Evolutionary conservation across 192 early-diverging fungal species (phyloP).

Genomic region (Phycomyces blakesleeanus): DNA sequence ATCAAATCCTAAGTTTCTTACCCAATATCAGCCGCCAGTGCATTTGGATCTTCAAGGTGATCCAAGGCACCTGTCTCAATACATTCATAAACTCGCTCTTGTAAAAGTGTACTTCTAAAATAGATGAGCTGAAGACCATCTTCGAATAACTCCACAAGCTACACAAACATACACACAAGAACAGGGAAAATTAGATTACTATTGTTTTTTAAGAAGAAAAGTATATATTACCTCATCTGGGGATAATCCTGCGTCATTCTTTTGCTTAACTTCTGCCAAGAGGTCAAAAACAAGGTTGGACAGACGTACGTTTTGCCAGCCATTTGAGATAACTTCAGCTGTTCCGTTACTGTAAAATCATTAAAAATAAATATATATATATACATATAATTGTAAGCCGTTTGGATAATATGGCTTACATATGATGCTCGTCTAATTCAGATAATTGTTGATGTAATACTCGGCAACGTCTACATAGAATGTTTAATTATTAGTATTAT

Average conservation of each 20-base stretch:
- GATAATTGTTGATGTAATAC: conserved; percentile 19
- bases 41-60: not conserved
- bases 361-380: no score
- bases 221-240: conserved; percentile 39
- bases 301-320: conserved; percentile 21
- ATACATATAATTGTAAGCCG: no score
- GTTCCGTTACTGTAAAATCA: not conserved
- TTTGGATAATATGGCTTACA: no score
- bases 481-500: not conserved
- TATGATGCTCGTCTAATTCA: conserved; percentile 5
- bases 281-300: conserved; percentile 27
- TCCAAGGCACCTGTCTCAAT: conserved; percentile 3
- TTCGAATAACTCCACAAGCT: conserved; percentile 47
- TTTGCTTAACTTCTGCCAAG: conserved; percentile 26
- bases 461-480: conserved; percentile 16
- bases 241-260: conserved; percentile 21
- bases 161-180: conserved; percentile 4
- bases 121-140: conserved; percentile 43
- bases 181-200: not conserved
- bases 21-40: conserved; percentile 22
- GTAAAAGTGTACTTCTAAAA: conserved; percentile 27
- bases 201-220: not conserved
- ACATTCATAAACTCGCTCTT: conserved; percentile 16
- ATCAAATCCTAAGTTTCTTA: no score
- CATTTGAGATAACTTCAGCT: conserved; percentile 11